Evolutionary conservation across 2,329 filamentous ascomycete genomes (phyloP).

Genomic region (Aaosphaeria arxii): DNA sequence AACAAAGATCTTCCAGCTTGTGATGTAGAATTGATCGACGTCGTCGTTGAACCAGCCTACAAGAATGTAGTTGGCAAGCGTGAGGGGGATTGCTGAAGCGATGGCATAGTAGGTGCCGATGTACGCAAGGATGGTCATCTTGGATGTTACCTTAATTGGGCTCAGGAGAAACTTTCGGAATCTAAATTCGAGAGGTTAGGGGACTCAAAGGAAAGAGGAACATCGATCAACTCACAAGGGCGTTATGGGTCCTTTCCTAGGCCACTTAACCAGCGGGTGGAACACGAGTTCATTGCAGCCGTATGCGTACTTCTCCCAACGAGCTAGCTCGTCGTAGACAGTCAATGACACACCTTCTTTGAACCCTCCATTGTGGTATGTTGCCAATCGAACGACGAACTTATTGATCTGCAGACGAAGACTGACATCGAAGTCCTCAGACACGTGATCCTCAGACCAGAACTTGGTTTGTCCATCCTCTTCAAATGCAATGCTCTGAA

Average conservation of each 20-base stretch:
- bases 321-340: constrained; percentile 66
- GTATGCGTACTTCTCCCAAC: constrained; percentile 71
- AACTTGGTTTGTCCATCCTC: constrained; percentile 60
- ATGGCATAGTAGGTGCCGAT: constrained; percentile 70
- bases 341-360: constrained; percentile 70
- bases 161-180: constrained; percentile 59
- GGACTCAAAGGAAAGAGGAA: background rate
- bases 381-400: constrained; percentile 65
- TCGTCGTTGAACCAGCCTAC: constrained; percentile 69
- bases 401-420: constrained; percentile 66
- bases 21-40: constrained; percentile 74
- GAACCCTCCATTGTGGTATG: constrained; percentile 67
- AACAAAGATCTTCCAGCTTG: constrained; percentile 59
- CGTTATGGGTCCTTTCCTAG: constrained; percentile 61
- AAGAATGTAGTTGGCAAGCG: constrained; percentile 65
- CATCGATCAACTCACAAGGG: constrained; percentile 42
- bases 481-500: constrained; percentile 54
- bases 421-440: constrained; percentile 72
- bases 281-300: constrained; percentile 68
- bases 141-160: constrained; percentile 62
- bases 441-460: constrained; percentile 73
- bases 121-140: constrained; percentile 67
- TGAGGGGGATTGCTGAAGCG: constrained; percentile 62
- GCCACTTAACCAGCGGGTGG: constrained; percentile 61
- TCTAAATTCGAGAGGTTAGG: background rate